Conservation (phyloP, 108 stramenopile species). For the Skeletonema tropicum region DNA sequence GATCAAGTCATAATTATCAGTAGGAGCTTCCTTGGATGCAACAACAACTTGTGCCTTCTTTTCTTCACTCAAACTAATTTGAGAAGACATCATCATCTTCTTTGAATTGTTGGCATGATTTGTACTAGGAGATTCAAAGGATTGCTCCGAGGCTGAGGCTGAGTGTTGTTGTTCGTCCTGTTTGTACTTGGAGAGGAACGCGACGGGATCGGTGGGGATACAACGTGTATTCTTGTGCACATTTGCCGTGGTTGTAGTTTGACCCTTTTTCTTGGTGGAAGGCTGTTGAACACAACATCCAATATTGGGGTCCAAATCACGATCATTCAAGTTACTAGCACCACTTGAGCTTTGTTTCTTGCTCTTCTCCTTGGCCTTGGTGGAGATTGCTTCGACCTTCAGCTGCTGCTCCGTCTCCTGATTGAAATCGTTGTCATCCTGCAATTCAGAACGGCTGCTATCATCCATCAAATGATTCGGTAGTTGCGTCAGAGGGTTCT, state of each 20-base stretch:
- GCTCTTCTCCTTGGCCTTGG: background rate
- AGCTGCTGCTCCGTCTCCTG: background rate
- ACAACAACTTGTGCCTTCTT: background rate
- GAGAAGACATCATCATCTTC: background rate
- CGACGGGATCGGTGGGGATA: background rate
- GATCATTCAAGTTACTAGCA: background rate
- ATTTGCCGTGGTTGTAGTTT: background rate
- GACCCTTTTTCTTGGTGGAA: background rate
- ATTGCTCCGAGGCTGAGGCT: background rate
- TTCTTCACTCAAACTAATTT: background rate
- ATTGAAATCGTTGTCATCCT: background rate
- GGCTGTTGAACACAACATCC: background rate
- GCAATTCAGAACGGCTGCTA: conserved; percentile 7
- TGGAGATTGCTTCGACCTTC: background rate
- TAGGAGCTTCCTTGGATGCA: background rate
- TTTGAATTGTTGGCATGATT: background rate
- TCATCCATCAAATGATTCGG: background rate
- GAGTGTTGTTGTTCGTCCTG: background rate
- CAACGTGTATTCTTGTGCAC: background rate
- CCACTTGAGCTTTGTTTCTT: background rate
- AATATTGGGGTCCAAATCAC: background rate
- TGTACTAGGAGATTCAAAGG: background rate
- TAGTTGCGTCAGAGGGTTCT: background rate
- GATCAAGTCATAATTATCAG: background rate
- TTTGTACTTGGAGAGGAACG: background rate